Percentiles rank a stretch among this genome's conserved stretches.
Conservation (phyloP, 2,329 filamentous ascomycete species). For the Trichophyton simii region DNA sequence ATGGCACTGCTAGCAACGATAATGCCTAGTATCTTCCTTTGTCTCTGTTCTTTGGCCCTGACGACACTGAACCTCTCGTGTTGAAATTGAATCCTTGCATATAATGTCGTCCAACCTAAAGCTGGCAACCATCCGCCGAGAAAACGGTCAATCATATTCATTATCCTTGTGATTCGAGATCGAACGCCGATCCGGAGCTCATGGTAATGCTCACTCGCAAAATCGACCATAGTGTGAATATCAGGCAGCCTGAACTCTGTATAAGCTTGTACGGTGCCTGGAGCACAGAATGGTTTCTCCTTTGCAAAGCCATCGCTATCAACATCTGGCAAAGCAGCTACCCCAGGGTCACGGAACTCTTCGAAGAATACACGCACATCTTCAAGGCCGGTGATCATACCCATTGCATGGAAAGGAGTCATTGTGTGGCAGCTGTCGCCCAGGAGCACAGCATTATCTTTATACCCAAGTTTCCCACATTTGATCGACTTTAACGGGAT, state of each 20-base stretch:
- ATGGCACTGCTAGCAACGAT: neutral
- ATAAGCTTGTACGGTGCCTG: neutral
- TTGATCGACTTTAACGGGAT: neutral
- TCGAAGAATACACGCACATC: neutral
- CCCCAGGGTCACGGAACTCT: neutral
- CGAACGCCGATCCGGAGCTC: neutral
- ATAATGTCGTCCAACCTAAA: neutral
- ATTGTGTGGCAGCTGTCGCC: neutral
- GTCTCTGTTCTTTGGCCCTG: neutral
- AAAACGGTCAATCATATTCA: neutral
- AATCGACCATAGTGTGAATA: neutral
- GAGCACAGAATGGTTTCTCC: neutral
- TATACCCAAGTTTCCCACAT: neutral
- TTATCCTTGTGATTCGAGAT: neutral
- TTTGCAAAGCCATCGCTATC: neutral
- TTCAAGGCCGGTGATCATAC: neutral
- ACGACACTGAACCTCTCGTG: neutral
- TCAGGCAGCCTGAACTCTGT: neutral
- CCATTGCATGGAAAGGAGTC: neutral
- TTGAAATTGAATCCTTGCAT: neutral
- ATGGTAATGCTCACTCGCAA: neutral
- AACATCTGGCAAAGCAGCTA: neutral
- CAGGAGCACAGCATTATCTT: neutral
- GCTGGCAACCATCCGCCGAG: neutral
- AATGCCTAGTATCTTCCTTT: neutral